Conservation (phyloP, 1,284 basidiomycete genomes). For the Fomitopsis betulina region DNA sequence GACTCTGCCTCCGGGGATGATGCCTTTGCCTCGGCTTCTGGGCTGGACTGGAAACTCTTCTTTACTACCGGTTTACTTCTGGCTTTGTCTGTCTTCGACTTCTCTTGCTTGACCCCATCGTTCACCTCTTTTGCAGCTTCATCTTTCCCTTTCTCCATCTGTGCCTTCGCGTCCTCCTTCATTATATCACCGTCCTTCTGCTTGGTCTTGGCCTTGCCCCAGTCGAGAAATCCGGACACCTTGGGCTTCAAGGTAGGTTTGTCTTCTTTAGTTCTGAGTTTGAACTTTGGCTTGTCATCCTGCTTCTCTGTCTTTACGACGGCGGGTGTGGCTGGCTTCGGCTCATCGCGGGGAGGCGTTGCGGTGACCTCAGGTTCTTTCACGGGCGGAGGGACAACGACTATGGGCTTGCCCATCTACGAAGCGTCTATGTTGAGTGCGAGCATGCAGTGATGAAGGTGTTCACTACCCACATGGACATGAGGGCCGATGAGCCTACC, state of each 20-base stretch:
- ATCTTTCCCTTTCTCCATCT: constrained; percentile 12
- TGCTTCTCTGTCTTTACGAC: constrained; percentile 17
- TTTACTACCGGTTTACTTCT: constrained; percentile 10
- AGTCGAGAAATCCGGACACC: constrained; percentile 54
- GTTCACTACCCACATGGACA: constrained; percentile 40
- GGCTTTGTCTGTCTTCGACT: constrained; percentile 21
- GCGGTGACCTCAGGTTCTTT: constrained; percentile 10
- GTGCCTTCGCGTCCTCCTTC: constrained; percentile 12
- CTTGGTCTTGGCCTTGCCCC: constrained; percentile 57
- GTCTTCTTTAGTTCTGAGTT: constrained; percentile 16
- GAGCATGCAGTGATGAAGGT: neutral
- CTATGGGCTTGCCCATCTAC: constrained; percentile 16
- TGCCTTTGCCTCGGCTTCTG: neutral
- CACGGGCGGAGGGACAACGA: constrained; percentile 18
- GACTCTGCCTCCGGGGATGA: neutral
- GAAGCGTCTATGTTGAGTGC: neutral
- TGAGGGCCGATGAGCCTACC: constrained; percentile 47
- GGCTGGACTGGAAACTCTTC: neutral
- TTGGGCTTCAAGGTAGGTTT: constrained; percentile 35
- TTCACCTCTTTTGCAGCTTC: constrained; percentile 11
- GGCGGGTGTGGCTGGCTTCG: constrained; percentile 10
- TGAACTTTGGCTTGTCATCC: constrained; percentile 11
- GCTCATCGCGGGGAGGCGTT: neutral
- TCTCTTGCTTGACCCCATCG: constrained; percentile 7
- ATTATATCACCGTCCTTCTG: constrained; percentile 18